A percentile compares a stretch with the other conserved stretches of the same genome.
Conservation (phyloP, 306 rosid species). For the Comarum palustre region DNA sequence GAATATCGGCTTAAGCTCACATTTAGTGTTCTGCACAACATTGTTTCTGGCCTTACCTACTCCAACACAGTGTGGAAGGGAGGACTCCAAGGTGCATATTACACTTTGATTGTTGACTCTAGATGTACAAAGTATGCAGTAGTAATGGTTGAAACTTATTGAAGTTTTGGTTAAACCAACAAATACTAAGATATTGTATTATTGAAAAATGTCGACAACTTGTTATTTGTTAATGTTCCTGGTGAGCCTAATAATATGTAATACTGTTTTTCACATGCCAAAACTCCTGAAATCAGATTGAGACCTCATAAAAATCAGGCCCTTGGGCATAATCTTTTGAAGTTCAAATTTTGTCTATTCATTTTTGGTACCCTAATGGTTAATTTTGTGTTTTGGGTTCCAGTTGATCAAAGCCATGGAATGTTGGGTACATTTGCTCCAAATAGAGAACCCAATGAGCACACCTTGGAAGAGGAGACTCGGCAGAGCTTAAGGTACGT, state of each 20-base stretch:
- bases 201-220: background rate
- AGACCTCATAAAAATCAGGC: background rate
- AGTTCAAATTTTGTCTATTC: background rate
- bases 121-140: background rate
- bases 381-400: constrained; percentile 22
- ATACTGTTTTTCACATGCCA: background rate
- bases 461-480: constrained; percentile 81
- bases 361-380: background rate
- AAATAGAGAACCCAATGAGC: constrained; percentile 57
- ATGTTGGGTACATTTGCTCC: constrained; percentile 98
- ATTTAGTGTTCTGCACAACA: constrained; percentile 82
- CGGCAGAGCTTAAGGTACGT: constrained; percentile 78
- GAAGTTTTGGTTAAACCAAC: background rate
- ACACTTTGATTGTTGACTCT: background rate
- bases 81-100: constrained; percentile 63
- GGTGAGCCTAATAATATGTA: background rate
- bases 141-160: background rate
- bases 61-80: constrained; percentile 91
- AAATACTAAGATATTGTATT: background rate
- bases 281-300: background rate
- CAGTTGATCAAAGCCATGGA: constrained; percentile 85
- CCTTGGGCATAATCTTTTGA: background rate
- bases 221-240: background rate
- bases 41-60: constrained; percentile 82
- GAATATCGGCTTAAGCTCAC: constrained; percentile 66